Evolutionary conservation across 768 basidiomycete species (phyloP), one percentile per base, ranked within the genome.

Genomic region (Auricularia heimuer): DNA sequence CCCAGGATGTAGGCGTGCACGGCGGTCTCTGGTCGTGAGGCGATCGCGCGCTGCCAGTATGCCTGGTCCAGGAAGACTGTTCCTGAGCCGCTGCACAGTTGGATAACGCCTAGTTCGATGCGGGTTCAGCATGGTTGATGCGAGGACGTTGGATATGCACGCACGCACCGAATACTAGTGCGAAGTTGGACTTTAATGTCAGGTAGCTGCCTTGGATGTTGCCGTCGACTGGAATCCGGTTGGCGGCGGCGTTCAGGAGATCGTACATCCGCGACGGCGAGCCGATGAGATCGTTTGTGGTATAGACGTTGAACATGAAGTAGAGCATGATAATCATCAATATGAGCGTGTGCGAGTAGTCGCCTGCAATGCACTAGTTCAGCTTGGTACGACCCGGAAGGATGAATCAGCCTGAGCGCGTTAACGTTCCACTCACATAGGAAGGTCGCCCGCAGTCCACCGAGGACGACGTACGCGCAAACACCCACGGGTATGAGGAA

Each of bases 41-140:
- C 76, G 62, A 78, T 77, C 37, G 76, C 78, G 33, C 82, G 73
- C 70, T 85, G 83, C 82, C 82, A 84, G 66, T 83, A 83, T 24
- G 81, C 80, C 76, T 67, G 54, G 54, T 29, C 64, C 10, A 68
- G 34, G 39, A 63, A 54, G 39, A 65, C 33, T 14, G 67, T 65
- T 66, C 3, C 67, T 64, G 24, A 67, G 64, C 63, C 39, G 56
- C 63, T 56, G 56, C 21, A 64, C 11, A 24, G 2, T 24, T 12
- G 51, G n/a, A 8, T 29, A n/a, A 47, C 39, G 33, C 29, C 61
- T 62, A 42, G 63, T 33, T 63, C 33, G 47, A 62, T 24, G 54
- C 6, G 42, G 70, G 62, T 56, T 42, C 1, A 42, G 39, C 12
- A 80, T 3, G 79, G 80, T 75, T 82, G 2, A 71, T 73, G 6